These are phyloP conservation scores for Monilinia fructicola DNA, from an alignment of 2,329 filamentous ascomycete species.

Conservation along the genomic window DNA sequence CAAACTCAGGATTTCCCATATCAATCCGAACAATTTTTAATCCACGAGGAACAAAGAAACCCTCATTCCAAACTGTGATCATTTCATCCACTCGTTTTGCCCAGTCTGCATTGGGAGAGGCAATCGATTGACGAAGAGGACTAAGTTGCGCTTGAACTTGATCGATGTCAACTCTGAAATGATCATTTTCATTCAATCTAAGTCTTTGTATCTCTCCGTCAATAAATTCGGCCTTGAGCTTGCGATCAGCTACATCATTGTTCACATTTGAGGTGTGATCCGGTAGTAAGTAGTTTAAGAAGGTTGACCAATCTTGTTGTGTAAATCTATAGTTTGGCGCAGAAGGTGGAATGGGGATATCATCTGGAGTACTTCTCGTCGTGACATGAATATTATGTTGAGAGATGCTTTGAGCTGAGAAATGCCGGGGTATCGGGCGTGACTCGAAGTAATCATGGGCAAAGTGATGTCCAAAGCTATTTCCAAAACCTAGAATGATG, in stretches of 20 bases:
- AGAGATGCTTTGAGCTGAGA: slow-evolving; percentile 35
- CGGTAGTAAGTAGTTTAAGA: slow-evolving; percentile 57
- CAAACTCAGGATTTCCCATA: background rate
- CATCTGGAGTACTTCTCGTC: slow-evolving; percentile 26
- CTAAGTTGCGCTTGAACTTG: slow-evolving; percentile 48
- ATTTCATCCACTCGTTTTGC: slow-evolving; percentile 44
- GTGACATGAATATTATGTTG: slow-evolving; percentile 28
- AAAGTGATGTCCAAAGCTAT: slow-evolving; percentile 19
- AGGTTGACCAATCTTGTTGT: slow-evolving; percentile 58
- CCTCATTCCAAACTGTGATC: slow-evolving; percentile 56
- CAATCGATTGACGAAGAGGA: slow-evolving; percentile 33
- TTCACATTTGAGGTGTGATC: slow-evolving; percentile 48
- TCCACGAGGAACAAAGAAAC: slow-evolving; percentile 55
- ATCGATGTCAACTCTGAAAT: slow-evolving; percentile 35
- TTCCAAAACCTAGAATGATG: background rate
- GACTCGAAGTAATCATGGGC: slow-evolving; percentile 37
- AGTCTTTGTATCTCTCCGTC: slow-evolving; percentile 36
- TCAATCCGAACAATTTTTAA: slow-evolving; percentile 48
- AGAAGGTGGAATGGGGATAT: slow-evolving; percentile 31
- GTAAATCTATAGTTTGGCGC: slow-evolving; percentile 46
- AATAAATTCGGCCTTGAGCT: slow-evolving; percentile 47
- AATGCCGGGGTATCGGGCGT: slow-evolving; percentile 36
- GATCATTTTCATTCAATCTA: slow-evolving; percentile 28
- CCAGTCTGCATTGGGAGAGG: slow-evolving; percentile 23
- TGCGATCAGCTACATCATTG: slow-evolving; percentile 50